These are phyloP conservation scores for Trichothecium roseum DNA, from an alignment of 2,329 filamentous ascomycete species.

Conservation along the genomic window DNA sequence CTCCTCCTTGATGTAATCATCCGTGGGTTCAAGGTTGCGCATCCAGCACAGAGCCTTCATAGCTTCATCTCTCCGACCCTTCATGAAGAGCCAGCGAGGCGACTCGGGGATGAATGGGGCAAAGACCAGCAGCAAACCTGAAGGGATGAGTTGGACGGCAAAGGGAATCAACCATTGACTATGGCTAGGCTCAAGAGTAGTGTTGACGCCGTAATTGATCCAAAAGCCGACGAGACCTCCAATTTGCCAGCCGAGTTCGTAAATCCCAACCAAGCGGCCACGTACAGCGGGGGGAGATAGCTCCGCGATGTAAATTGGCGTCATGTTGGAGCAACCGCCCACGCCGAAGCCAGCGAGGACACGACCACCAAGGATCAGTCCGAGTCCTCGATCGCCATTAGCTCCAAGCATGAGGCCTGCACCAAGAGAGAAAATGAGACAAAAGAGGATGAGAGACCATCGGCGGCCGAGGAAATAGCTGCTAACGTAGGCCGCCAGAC, in stretches of 20 bases:
- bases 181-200: conserved; percentile 32
- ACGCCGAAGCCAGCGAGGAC: conserved; percentile 55
- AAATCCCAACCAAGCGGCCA: conserved; percentile 55
- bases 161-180: conserved; percentile 57
- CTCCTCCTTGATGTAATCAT: conserved; percentile 64
- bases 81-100: conserved; percentile 59
- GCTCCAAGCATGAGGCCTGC: conserved; percentile 64
- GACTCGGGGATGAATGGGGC: conserved; percentile 53
- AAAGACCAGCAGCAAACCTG: conserved; percentile 49
- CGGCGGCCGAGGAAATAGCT: conserved; percentile 59
- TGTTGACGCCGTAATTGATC: conserved; percentile 55
- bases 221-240: conserved; percentile 55
- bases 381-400: conserved; percentile 50
- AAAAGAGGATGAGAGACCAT: conserved; percentile 51
- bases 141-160: conserved; percentile 57
- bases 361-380: conserved; percentile 49
- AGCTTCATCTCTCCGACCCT: conserved; percentile 48
- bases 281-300: conserved; percentile 51
- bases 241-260: conserved; percentile 56
- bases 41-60: conserved; percentile 54
- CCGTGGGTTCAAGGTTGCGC: conserved; percentile 41
- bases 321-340: conserved; percentile 52
- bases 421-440: conserved; percentile 56
- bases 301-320: conserved; percentile 52
- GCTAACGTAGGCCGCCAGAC: conserved; percentile 45